A percentile compares a stretch with the other conserved stretches of the same genome.
phyloP scores from a whole-genome alignment of 768 basidiomycete species.

The Pleurotus eryngii region DNA sequence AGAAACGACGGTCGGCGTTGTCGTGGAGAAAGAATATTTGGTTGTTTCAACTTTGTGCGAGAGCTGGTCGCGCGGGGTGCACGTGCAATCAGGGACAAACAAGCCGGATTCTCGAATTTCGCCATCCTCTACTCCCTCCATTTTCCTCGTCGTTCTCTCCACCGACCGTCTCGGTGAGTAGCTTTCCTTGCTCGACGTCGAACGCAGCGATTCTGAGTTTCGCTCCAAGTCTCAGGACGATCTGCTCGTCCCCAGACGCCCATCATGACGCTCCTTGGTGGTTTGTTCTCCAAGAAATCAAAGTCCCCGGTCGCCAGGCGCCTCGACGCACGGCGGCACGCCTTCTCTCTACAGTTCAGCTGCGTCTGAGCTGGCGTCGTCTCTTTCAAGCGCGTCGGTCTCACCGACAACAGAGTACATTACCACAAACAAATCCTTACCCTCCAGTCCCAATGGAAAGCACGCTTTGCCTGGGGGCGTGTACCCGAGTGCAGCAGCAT shows the following conservation, averaged over 20 bases:
- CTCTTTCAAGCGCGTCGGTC: constrained; percentile 5
- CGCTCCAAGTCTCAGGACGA: background rate
- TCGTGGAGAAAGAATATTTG: no score
- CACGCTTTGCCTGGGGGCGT: background rate
- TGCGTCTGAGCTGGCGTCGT: constrained; percentile 5
- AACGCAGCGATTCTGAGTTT: background rate
- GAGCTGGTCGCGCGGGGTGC: background rate
- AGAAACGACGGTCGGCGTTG: no score
- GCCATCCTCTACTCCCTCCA: background rate
- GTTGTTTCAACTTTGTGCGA: no score
- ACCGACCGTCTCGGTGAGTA: background rate
- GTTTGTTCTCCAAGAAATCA: constrained; percentile 8
- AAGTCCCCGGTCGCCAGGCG: background rate
- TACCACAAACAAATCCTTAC: constrained; percentile 18
- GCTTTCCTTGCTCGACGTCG: background rate
- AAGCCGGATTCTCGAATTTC: background rate
- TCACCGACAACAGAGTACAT: constrained; percentile 26
- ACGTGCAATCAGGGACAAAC: background rate
- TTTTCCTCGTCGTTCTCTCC: background rate
- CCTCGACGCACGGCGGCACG: background rate
- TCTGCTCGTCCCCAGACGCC: background rate
- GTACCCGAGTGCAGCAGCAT: constrained; percentile 13
- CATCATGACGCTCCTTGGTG: constrained; percentile 2
- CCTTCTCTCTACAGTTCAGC: constrained; percentile 4
- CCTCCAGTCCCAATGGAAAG: constrained; percentile 16